phyloP scores from a whole-genome alignment of 2,329 filamentous ascomycete species.

The Monosporascus sp. region DNA sequence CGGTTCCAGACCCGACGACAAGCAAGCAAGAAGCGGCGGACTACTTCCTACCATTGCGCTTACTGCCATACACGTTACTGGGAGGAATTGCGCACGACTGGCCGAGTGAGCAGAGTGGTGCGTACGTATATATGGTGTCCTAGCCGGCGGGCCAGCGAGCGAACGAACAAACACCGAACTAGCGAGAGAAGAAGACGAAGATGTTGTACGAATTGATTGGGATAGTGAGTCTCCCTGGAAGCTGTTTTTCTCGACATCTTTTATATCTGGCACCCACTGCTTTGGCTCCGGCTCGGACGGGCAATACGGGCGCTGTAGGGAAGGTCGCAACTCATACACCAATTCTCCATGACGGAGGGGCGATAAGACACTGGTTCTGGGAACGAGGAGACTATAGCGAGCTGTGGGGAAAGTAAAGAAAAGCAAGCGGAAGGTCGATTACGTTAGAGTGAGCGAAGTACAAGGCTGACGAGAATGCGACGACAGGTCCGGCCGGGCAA shows the following conservation, averaged over 20 bases:
- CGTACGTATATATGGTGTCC: neutral
- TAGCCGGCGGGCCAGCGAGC: neutral
- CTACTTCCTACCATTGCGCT: too few species aligned
- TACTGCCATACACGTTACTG: too few species aligned
- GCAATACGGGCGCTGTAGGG: too few species aligned
- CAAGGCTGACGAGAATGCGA: slow-evolving; percentile 3
- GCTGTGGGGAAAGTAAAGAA: neutral
- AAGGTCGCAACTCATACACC: too few species aligned
- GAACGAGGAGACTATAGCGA: neutral
- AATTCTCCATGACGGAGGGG: neutral
- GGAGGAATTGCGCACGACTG: too few species aligned
- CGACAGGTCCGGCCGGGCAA: slow-evolving; percentile 83
- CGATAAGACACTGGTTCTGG: neutral
- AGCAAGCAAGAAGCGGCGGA: too few species aligned
- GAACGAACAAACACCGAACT: neutral
- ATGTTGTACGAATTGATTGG: slow-evolving; percentile 97
- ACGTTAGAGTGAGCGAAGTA: neutral
- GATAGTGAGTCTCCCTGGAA: slow-evolving; percentile 59
- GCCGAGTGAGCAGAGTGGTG: too few species aligned
- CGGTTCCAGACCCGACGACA: too few species aligned
- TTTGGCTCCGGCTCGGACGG: too few species aligned
- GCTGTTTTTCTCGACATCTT: neutral
- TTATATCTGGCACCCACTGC: too few species aligned
- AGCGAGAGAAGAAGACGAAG: slow-evolving; percentile 5
- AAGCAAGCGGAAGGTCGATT: too few species aligned